Evolutionary conservation across 2,329 filamentous ascomycete species (phyloP).

Genomic region (Ophiostoma populinum): DNA sequence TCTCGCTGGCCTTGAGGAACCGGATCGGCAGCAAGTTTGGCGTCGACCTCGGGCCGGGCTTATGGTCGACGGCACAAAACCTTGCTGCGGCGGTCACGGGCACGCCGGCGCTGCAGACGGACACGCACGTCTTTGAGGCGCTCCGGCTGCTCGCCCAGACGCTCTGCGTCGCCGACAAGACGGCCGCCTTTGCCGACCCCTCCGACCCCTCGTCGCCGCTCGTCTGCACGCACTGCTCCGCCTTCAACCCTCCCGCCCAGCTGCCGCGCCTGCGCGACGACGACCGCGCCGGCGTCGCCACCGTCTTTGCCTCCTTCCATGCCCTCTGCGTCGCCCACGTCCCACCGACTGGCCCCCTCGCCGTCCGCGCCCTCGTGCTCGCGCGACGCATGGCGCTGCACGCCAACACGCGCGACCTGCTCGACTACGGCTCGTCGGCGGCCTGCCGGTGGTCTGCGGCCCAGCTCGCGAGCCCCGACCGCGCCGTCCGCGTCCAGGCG

Average conservation of each 20-base stretch:
- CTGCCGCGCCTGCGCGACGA: slow-evolving; percentile 3
- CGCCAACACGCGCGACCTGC: background rate
- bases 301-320: background rate
- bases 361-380: slow-evolving; percentile 6
- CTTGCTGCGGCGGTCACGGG: slow-evolving; percentile 1
- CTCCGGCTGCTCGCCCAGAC: slow-evolving; percentile 7
- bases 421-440: slow-evolving; percentile 9
- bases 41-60: slow-evolving; percentile 1
- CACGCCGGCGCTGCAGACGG: background rate
- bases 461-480: slow-evolving; percentile 8
- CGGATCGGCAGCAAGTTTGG: slow-evolving; percentile 5
- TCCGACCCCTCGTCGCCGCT: slow-evolving; percentile 4
- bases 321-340: background rate
- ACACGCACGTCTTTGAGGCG: background rate
- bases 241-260: background rate
- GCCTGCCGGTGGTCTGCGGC: slow-evolving; percentile 9
- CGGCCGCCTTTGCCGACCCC: slow-evolving; percentile 3
- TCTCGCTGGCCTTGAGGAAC: background rate
- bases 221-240: slow-evolving; percentile 5
- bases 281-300: background rate
- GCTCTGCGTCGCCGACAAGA: slow-evolving; percentile 5
- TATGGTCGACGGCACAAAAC: slow-evolving; percentile 2
- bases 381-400: slow-evolving; percentile 8
- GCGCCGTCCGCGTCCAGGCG: slow-evolving; percentile 10
- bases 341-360: slow-evolving; percentile 4